Conservation (phyloP, 441 rosid species). For the Gossypium gossypioides region DNA sequence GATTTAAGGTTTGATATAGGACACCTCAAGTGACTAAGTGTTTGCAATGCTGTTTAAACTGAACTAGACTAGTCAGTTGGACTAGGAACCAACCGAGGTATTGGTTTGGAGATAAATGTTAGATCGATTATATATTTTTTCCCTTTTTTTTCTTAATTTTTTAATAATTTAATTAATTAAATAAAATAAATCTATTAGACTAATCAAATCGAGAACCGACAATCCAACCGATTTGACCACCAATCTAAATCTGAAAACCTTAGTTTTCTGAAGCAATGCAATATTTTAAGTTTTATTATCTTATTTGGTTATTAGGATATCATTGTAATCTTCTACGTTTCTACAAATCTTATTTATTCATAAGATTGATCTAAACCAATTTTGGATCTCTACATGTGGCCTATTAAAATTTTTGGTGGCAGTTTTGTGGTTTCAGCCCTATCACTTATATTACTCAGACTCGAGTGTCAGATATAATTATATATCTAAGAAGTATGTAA, state of each 20-base stretch:
- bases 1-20: background rate
- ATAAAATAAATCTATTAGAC: too few species aligned
- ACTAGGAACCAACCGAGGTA: background rate
- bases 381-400: background rate
- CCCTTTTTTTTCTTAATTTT: too few species aligned
- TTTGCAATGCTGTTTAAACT: background rate
- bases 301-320: background rate
- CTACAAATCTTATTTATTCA: background rate
- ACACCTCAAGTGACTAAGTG: background rate
- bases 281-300: background rate
- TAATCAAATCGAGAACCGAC: background rate
- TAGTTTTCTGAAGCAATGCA: background rate
- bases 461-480: background rate
- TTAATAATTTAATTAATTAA: too few species aligned
- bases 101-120: background rate
- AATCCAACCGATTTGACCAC: background rate
- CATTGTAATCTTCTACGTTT: background rate
- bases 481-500: background rate
- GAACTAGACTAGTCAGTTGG: background rate
- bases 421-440: background rate
- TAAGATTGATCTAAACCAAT: background rate
- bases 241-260: background rate
- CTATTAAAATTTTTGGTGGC: background rate
- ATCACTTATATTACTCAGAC: background rate
- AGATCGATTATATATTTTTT: background rate